These are phyloP conservation scores for Hypoxylon sp. DNA, from an alignment of 2,329 filamentous ascomycete species.

Conservation along the genomic window DNA sequence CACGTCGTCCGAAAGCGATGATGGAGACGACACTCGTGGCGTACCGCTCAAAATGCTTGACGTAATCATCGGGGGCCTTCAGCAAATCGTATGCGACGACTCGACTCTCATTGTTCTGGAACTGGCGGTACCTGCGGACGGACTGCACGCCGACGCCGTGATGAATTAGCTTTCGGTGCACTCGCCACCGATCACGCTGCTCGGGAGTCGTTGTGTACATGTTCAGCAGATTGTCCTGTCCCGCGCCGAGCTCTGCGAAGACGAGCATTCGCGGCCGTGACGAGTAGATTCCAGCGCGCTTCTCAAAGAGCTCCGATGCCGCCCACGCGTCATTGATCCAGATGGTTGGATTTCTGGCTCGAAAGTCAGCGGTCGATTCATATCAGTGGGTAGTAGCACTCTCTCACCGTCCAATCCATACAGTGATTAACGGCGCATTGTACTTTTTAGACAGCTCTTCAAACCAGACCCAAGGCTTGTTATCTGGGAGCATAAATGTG, in stretches of 20 bases:
- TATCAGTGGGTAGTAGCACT: background rate
- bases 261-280: conserved; percentile 65
- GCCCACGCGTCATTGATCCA: conserved; percentile 66
- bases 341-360: conserved; percentile 58
- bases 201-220: conserved; percentile 59
- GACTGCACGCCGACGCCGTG: conserved; percentile 68
- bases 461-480: conserved; percentile 72
- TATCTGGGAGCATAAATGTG: conserved; percentile 67
- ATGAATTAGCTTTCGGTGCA: conserved; percentile 66
- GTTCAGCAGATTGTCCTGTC: conserved; percentile 61
- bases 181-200: conserved; percentile 61
- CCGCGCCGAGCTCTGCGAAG: conserved; percentile 63
- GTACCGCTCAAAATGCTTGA: conserved; percentile 67
- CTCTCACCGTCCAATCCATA: conserved; percentile 67
- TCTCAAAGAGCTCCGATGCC: conserved; percentile 69
- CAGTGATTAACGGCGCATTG: conserved; percentile 66
- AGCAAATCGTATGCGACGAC: conserved; percentile 67
- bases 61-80: conserved; percentile 61
- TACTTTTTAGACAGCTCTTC: conserved; percentile 66
- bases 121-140: conserved; percentile 65
- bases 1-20: conserved; percentile 69
- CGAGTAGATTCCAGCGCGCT: conserved; percentile 66
- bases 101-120: conserved; percentile 72
- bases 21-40: conserved; percentile 69
- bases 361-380: conserved; percentile 16